Base-by-base conservation (phyloP, 2,329 filamentous ascomycete genomes). In the Venturia aucupariae region DNA sequence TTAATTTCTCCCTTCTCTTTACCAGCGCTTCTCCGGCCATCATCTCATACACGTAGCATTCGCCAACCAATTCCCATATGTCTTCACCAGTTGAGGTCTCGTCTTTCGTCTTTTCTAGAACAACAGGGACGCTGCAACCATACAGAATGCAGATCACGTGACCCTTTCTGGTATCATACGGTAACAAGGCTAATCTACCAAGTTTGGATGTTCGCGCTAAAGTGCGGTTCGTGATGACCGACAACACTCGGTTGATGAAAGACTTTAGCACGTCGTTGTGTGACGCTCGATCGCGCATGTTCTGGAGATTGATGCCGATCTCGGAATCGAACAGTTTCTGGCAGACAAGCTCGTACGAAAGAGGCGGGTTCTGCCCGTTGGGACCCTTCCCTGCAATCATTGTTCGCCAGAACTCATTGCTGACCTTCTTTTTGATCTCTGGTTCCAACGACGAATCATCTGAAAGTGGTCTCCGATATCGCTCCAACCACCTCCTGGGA, bases 11-110 rank as follows among this genome's bases (percentile, higher is more conserved):
- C 7, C 48, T 54, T 19, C 48, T 54, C 48, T 54, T 54, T 10
- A 10, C 48, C 27, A 54, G 17, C 17, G 61, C 64, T 30, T 65
- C 61, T 22, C 64, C 64, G 35, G 64, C 61, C 61, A 65, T 65
- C 27, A 57, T 57, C n/a, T 46, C 60, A 39, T 65, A 48, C 7
- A 65, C 30, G 44, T 64, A 65, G 32, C 61, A 55, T n/a, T 65
- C 64, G 19, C 60, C 61, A 60, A 65, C 22, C 22, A 65, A 17
- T 27, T 65, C 35, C 39, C 63, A 62, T 8, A 30, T 61, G 10
- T 39, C 19, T 7, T 60, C 55, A 22, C 32, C 39, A 24, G 27
- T 13, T 3, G 57, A 39, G 10, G 32, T 60, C n/a, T n/a, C 22
- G n/a, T 39, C 19, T 27, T 22, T 39, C 7, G 32, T 60, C 55